Conservation (phyloP, 2,329 filamentous ascomycete species). For the Bipolaris victoriae region DNA sequence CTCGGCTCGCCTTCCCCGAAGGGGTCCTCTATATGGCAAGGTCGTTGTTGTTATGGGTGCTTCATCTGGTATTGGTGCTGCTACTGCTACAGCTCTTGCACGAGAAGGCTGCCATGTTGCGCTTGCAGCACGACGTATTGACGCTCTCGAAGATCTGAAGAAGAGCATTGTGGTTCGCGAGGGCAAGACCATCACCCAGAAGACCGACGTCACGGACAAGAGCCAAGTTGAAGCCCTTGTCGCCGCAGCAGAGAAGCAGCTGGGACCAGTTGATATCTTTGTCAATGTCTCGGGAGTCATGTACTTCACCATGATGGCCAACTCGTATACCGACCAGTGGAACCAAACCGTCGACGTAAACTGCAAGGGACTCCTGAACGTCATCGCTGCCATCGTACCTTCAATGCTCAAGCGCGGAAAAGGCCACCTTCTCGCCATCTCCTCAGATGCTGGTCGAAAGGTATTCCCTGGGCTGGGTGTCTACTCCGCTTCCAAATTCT, state of each 20-base stretch:
- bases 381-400: constrained; percentile 71
- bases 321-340: constrained; percentile 75
- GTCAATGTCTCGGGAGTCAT: constrained; percentile 82
- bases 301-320: constrained; percentile 90
- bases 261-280: constrained; percentile 79
- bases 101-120: constrained; percentile 74
- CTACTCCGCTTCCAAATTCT: constrained; percentile 84
- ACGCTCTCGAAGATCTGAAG: constrained; percentile 72
- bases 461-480: constrained; percentile 82
- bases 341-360: constrained; percentile 84
- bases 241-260: constrained; percentile 61
- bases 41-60: constrained; percentile 81
- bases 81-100: constrained; percentile 71
- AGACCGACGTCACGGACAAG: constrained; percentile 74
- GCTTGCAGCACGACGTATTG: constrained; percentile 72
- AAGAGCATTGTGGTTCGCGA: constrained; percentile 62
- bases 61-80: constrained; percentile 79
- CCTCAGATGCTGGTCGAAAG: constrained; percentile 80
- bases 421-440: constrained; percentile 81
- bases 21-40: constrained; percentile 68
- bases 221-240: constrained; percentile 71
- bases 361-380: constrained; percentile 81
- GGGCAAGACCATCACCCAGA: constrained; percentile 70
- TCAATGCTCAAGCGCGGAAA: constrained; percentile 71
- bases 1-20: constrained; percentile 52